phyloP scores from a whole-genome alignment of 1,139 yeast species.

The Zygoascus hellenicus region DNA sequence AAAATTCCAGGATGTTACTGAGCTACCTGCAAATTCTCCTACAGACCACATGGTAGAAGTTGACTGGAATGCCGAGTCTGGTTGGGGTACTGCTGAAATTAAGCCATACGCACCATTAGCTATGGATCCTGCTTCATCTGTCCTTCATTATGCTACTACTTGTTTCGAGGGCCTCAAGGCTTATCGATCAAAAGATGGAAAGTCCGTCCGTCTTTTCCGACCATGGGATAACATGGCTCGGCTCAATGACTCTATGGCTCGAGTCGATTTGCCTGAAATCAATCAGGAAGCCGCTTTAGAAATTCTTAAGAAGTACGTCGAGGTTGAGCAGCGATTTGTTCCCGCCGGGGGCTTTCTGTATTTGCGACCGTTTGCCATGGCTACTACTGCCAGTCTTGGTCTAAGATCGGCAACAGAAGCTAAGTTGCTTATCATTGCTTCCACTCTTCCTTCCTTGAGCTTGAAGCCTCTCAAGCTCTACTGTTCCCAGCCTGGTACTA shows the following conservation, averaged over 20 bases:
- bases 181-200: constrained; percentile 30
- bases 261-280: constrained; percentile 39
- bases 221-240: constrained; percentile 40
- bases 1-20: constrained; percentile 18
- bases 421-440: constrained; percentile 37
- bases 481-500: constrained; percentile 34
- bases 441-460: constrained; percentile 32
- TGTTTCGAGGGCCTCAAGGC: constrained; percentile 36
- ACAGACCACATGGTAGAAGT: constrained; percentile 43
- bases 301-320: constrained; percentile 35
- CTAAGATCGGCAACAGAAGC: constrained; percentile 37
- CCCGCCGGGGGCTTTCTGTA: constrained; percentile 31
- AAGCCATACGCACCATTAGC: constrained; percentile 37
- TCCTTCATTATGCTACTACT: constrained; percentile 33
- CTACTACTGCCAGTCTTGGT: constrained; percentile 37
- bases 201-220: constrained; percentile 37
- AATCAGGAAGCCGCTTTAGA: constrained; percentile 38
- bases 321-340: constrained; percentile 34
- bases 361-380: constrained; percentile 32
- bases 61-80: constrained; percentile 36
- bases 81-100: constrained; percentile 40
- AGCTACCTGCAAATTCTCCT: constrained; percentile 17
- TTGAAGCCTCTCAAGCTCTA: constrained; percentile 37
- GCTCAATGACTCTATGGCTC: constrained; percentile 38
- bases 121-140: constrained; percentile 31